These are phyloP conservation scores for Colletotrichum plurivorum DNA, from an alignment of 2,329 filamentous ascomycete species.

Conservation along the genomic window DNA sequence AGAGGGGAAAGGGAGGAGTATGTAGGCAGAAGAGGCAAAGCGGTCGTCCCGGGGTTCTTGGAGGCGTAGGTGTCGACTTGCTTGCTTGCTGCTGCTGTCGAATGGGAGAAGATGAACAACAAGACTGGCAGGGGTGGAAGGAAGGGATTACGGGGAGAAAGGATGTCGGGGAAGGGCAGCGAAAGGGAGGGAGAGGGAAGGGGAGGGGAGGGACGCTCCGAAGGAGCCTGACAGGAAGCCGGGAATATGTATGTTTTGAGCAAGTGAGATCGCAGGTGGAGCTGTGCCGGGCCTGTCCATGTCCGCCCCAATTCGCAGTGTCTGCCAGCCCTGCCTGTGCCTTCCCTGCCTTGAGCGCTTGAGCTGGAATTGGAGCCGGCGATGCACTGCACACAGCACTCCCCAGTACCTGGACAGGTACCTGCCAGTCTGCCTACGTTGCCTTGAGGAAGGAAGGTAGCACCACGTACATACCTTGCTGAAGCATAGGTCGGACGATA, in stretches of 20 bases:
- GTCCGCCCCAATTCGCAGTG: background rate
- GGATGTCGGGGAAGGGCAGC: conserved; percentile 22
- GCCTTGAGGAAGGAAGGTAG: no score
- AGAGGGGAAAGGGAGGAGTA: conserved; percentile 7
- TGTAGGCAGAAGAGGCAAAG: background rate
- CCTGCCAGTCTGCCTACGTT: no score
- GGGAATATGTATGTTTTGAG: conserved; percentile 41
- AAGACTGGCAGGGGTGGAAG: background rate
- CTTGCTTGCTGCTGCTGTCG: conserved; percentile 1
- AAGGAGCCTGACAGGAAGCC: conserved; percentile 36
- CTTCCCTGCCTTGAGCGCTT: background rate
- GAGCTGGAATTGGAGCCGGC: no score
- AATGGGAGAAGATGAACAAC: background rate
- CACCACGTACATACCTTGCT: no score
- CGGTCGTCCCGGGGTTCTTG: conserved; percentile 26
- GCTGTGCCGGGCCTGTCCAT: conserved; percentile 1
- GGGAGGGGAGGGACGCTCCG: conserved; percentile 17
- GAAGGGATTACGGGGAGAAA: conserved; percentile 6
- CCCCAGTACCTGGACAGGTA: no score
- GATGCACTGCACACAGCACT: no score
- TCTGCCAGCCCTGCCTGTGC: background rate
- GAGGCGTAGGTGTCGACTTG: conserved; percentile 9
- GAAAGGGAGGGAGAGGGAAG: conserved; percentile 34
- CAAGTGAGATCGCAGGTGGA: conserved; percentile 36
- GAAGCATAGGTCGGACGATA: no score